Evolutionary conservation across 345 rosid species (phyloP), one percentile per base, ranked within the genome.

Genomic region (Eucalyptus albens): DNA sequence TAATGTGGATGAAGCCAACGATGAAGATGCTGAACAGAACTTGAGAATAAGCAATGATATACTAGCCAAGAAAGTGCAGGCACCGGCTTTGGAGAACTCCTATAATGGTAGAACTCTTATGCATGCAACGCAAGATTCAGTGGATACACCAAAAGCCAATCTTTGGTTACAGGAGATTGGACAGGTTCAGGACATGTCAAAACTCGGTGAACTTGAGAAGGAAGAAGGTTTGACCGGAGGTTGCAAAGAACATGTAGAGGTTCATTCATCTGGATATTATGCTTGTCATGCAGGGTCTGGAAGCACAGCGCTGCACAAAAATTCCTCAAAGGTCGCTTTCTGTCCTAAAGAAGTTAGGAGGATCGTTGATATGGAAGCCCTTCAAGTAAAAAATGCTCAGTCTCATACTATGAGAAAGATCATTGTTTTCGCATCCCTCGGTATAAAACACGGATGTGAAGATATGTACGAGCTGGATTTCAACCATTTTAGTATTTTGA

Each of bases 331-430:
- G 90, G 86, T 93, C 40, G 95, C 96, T 86, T 94, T 95, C 88
- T 95, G 96, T 91, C 95, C 96, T 1, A 94, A 90, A 88, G 96
- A 95, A 93, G 92, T 92, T 22, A 92, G 89, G 91, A 90, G 89
- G 87, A 92, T 95, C 4, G 89, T 94, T 3, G 95, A 92, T 40
- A 89, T 92, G 8, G 94, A 92, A 83, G 80, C 47, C 44, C 93
- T 95, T 33, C 60, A n/a, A 53, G 33, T 50, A 83, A 94, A 91
- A 89, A 94, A 93, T 89, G 95, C 95, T 53, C 94, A 94, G 89
- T 92, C 94, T 69, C 96, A 94, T 90, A 93, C 96, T 80, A 92
- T 93, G 80, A 93, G 96, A 89, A 94, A 94, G 89, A 93, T 95
- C 77, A 89, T 94, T 85, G 94, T 92, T 40, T 95, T 95, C 50